Evolutionary conservation across 805 yeast species (phyloP).

Genomic region (Candida oleophila): DNA sequence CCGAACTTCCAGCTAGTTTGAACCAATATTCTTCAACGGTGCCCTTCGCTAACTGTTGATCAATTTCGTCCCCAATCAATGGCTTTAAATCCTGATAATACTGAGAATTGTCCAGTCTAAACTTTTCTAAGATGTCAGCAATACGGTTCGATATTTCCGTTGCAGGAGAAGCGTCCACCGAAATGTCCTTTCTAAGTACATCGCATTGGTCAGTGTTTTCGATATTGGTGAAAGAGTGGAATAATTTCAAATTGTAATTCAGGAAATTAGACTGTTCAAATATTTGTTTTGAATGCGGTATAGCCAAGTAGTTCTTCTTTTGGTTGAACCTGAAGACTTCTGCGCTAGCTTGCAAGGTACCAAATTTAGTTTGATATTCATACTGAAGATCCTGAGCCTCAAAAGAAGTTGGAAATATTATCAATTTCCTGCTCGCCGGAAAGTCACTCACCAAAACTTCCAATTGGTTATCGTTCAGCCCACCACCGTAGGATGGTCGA

Average conservation of each 20-base stretch:
- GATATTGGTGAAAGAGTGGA: not conserved
- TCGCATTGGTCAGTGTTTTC: not conserved
- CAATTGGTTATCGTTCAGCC: not conserved
- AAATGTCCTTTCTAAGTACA: not conserved
- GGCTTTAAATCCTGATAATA: not conserved
- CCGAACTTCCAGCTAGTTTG: conserved; percentile 30
- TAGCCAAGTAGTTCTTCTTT: not conserved
- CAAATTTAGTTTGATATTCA: not conserved
- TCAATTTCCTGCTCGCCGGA: not conserved
- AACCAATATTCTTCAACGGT: conserved; percentile 24
- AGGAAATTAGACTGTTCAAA: not conserved
- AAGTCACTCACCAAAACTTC: not conserved
- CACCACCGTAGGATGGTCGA: not conserved
- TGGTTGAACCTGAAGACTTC: not conserved
- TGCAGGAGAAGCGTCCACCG: not conserved
- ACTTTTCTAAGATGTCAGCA: not conserved
- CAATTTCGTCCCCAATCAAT: not conserved
- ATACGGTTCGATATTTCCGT: not conserved
- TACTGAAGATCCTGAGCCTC: not conserved
- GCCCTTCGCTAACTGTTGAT: conserved; percentile 6
- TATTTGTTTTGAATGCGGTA: not conserved
- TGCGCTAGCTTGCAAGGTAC: not conserved
- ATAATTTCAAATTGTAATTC: not conserved
- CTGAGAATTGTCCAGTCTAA: not conserved
- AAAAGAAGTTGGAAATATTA: not conserved